Evolutionary conservation across 495 filamentous ascomycete genomes (phyloP), one percentile per base, ranked within the genome.

Genomic region (Podospora appendiculata): DNA sequence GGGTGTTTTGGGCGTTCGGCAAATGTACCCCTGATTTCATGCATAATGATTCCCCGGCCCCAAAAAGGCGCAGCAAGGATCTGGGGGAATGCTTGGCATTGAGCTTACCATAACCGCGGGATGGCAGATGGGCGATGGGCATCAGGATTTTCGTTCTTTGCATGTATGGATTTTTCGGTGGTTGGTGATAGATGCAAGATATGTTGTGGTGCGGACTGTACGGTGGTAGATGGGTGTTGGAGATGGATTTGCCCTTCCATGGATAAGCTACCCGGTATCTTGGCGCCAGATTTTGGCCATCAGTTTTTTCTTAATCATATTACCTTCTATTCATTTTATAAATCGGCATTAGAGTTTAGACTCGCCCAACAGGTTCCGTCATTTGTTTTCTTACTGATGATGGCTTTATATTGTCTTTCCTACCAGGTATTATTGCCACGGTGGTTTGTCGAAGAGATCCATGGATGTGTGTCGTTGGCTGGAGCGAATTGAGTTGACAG

Each of bases 71-170:
- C n/a, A 51, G 12, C 17, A 33, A 42, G 48, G 47, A 36, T 38
- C 14, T 33, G 47, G 45, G 12, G 41, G 49, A 25, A 49, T 38
- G 40, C 41, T 55, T 55, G 47, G 17, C 41, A 45, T 53, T 47
- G 43, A 47, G 43, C 34, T 32, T 16, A 44, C 48, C 48, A 18
- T 11, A 42, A 35, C 43, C 5, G 12, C 48, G 48, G 48, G 25
- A 51, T 38, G 13, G 13, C 32, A 35, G 12, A 38, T 35, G 41
- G 8, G 41, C 41, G 18, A 43, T 13, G 14, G 14, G 14, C 13
- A 7, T 32, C 9, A 12, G 17, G 8, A 45, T 17, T 32, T 9
- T 17, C 3, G 1, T 44, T 44, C 8, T 44, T 44, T 44, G n/a
- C 41, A n/a, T n/a, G n/a, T n/a, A n/a, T 14, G 13, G n/a, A 14